Conservation (phyloP, 140 eudicot species). For the Oenanthe javanica region DNA sequence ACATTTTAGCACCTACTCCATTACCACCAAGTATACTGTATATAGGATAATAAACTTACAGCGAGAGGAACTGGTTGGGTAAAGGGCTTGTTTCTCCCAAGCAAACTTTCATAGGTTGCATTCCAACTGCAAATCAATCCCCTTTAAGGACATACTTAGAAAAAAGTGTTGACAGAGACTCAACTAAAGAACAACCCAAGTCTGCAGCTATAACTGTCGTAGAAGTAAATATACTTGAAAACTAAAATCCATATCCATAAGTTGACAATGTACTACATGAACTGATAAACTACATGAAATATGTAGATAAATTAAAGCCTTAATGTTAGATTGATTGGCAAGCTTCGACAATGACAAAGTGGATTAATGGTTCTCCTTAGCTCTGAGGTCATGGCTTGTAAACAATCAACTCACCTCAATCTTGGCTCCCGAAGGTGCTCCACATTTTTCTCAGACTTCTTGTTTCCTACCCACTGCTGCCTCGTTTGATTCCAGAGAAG, state of each 20-base stretch:
- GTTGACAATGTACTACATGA: not conserved
- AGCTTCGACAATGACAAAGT: not conserved
- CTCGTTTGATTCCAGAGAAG: conserved; percentile 68
- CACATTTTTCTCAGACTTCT: conserved; percentile 22
- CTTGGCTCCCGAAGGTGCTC: conserved; percentile 47
- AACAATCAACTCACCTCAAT: conserved; percentile 45
- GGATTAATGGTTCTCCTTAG: not conserved
- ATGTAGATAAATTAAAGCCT: not conserved
- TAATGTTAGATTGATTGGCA: not conserved
- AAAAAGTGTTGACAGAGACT: not conserved
- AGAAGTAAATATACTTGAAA: not conserved
- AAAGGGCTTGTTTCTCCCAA: conserved; percentile 54
- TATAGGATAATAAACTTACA: conserved; percentile 29
- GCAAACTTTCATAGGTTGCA: conserved; percentile 45
- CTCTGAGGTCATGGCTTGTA: not conserved
- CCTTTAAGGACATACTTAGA: not conserved
- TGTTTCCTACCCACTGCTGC: conserved; percentile 66
- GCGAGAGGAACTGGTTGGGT: conserved; percentile 46
- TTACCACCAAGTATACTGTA: not conserved
- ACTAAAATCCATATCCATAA: not conserved
- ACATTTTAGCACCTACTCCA: not conserved
- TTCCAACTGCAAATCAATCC: conserved; percentile 52
- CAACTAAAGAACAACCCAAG: not conserved
- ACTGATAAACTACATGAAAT: not conserved
- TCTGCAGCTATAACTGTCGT: not conserved